These are phyloP conservation scores for Radiomyces spectabilis DNA, from an alignment of 192 early-diverging fungal genomes.

Conservation along the genomic window DNA sequence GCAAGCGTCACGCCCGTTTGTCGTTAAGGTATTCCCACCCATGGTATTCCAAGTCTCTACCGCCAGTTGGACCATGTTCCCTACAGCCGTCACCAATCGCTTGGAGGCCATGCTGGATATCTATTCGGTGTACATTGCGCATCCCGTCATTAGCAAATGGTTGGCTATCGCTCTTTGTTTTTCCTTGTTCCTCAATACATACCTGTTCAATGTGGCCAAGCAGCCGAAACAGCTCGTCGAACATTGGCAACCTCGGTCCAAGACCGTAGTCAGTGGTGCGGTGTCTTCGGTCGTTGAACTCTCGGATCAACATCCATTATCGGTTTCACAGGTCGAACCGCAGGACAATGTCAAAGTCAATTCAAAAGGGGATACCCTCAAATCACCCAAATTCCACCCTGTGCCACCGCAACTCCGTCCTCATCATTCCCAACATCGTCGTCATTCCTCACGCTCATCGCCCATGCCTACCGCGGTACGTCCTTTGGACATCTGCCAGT, in stretches of 20 bases:
- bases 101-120: conserved; percentile 38
- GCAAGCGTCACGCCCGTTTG: conserved; percentile 31
- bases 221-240: conserved; percentile 32
- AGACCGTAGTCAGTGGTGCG: too few relatives aligned
- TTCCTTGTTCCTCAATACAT: conserved; percentile 48
- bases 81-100: neutral
- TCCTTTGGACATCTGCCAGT: conserved; percentile 34
- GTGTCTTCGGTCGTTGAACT: too few relatives aligned
- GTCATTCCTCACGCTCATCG: too few relatives aligned
- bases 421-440: neutral
- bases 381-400: too few relatives aligned
- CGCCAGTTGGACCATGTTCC: neutral
- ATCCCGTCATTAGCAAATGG: conserved; percentile 52
- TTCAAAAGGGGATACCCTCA: too few relatives aligned
- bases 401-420: neutral
- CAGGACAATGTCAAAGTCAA: too few relatives aligned
- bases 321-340: too few relatives aligned
- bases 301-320: too few relatives aligned
- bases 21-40: conserved; percentile 45
- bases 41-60: conserved; percentile 34
- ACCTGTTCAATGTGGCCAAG: conserved; percentile 50
- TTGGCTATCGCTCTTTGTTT: conserved; percentile 36
- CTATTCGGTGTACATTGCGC: conserved; percentile 41
- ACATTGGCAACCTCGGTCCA: too few relatives aligned
- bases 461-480: conserved; percentile 25